Conservation (phyloP, 2,329 filamentous ascomycete species). For the Apiospora aurea region DNA sequence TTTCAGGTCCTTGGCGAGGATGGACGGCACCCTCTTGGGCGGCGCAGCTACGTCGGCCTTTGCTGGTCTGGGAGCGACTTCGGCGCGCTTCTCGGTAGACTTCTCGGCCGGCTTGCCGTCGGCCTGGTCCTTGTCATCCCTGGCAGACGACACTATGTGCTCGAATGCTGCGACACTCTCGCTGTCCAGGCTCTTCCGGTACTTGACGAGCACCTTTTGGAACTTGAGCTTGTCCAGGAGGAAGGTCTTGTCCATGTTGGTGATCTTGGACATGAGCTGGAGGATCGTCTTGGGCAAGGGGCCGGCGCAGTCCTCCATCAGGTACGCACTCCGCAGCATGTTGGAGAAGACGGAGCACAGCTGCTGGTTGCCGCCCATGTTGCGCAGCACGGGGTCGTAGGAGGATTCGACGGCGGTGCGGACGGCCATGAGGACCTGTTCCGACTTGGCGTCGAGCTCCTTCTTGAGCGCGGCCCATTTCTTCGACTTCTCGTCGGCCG, state of each 20-base stretch:
- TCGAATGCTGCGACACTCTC: conserved; percentile 58
- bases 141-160: conserved; percentile 42
- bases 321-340: conserved; percentile 61
- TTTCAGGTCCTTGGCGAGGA: conserved; percentile 27
- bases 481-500: conserved; percentile 49
- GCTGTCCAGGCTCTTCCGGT: conserved; percentile 68
- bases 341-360: conserved; percentile 62
- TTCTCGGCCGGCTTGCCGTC: conserved; percentile 31
- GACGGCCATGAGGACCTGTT: conserved; percentile 58
- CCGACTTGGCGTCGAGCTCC: conserved; percentile 51
- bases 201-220: conserved; percentile 68
- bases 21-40: conserved; percentile 22
- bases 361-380: conserved; percentile 64
- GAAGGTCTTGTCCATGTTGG: conserved; percentile 65
- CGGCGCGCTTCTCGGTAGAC: conserved; percentile 22
- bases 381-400: conserved; percentile 62
- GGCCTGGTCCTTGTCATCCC: conserved; percentile 35
- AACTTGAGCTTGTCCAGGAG: conserved; percentile 70
- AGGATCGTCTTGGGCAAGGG: conserved; percentile 63
- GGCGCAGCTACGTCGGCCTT: conserved; percentile 1
- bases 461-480: conserved; percentile 40
- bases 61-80: background rate
- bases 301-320: conserved; percentile 58
- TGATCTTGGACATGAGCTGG: conserved; percentile 66
- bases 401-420: conserved; percentile 62